These are phyloP conservation scores for Acanthamoeba triangularis DNA, from an alignment of 208 protist species.

Conservation along the genomic window DNA sequence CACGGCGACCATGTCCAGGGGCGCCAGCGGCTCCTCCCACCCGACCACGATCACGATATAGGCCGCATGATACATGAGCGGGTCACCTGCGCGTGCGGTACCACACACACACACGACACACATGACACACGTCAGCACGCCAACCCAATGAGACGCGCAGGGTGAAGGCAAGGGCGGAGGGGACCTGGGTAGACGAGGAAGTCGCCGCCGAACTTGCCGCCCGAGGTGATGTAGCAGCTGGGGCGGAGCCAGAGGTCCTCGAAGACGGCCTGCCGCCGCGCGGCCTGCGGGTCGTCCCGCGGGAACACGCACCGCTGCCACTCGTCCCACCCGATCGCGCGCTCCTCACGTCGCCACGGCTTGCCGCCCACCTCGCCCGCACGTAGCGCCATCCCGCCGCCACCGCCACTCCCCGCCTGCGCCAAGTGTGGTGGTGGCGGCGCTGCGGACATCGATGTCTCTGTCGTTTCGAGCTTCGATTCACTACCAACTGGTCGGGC, in stretches of 20 bases:
- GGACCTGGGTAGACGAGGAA: constrained; percentile 53
- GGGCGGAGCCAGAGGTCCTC: constrained; percentile 25
- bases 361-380: neutral
- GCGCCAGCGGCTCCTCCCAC: constrained; percentile 25
- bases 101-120: neutral
- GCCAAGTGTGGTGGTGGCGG: neutral
- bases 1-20: constrained; percentile 20
- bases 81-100: neutral
- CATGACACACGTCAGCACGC: neutral
- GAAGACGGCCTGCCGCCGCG: constrained; percentile 9
- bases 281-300: neutral
- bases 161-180: neutral
- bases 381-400: neutral
- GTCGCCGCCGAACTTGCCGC: constrained; percentile 73
- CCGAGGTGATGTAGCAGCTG: constrained; percentile 33
- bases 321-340: constrained; percentile 19
- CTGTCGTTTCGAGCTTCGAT: neutral
- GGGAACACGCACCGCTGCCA: constrained; percentile 33
- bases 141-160: neutral
- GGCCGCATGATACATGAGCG: constrained; percentile 27
- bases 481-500: neutral
- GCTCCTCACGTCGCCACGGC: constrained; percentile 25
- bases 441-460: neutral
- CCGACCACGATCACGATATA: constrained; percentile 40
- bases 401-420: neutral